phyloP scores from a whole-genome alignment of 2,329 filamentous ascomycete genomes.

The Anthostomella pinea region DNA sequence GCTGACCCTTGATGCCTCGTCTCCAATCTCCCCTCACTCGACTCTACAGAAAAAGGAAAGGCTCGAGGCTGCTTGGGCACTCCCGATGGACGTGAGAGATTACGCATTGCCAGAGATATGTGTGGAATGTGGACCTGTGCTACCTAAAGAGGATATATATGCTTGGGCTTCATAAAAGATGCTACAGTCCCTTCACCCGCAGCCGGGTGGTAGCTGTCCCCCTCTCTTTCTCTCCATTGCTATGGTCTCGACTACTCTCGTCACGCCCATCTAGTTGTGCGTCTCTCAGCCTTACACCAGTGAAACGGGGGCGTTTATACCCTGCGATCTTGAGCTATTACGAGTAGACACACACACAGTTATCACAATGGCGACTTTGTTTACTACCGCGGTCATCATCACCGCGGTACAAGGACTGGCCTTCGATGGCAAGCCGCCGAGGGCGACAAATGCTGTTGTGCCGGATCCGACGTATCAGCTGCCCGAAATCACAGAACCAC shows the following conservation, averaged over 20 bases:
- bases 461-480: slow-evolving; percentile 34
- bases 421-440: slow-evolving; percentile 30
- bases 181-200: no score
- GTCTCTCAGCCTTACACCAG: no score
- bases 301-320: no score
- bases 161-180: no score
- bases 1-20: slow-evolving; percentile 20
- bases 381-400: slow-evolving; percentile 30
- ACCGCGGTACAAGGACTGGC: slow-evolving; percentile 35
- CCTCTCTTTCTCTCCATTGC: slow-evolving; percentile 6
- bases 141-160: no score
- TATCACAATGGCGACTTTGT: slow-evolving; percentile 25
- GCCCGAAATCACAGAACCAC: slow-evolving; percentile 42
- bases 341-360: not conserved
- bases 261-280: no score
- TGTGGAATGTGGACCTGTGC: slow-evolving; percentile 1
- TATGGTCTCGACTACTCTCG: slow-evolving; percentile 7
- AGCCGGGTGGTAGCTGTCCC: no score
- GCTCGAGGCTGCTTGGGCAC: slow-evolving; percentile 18
- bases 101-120: no score
- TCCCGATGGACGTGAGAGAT: no score
- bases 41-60: slow-evolving; percentile 19
- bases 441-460: slow-evolving; percentile 34
- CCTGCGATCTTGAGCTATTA: not conserved
- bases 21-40: slow-evolving; percentile 23